Evolutionary conservation across 2,329 filamentous ascomycete species (phyloP), one percentile per base, ranked within the genome.

Genomic region (Sphaerulina vaccinii): DNA sequence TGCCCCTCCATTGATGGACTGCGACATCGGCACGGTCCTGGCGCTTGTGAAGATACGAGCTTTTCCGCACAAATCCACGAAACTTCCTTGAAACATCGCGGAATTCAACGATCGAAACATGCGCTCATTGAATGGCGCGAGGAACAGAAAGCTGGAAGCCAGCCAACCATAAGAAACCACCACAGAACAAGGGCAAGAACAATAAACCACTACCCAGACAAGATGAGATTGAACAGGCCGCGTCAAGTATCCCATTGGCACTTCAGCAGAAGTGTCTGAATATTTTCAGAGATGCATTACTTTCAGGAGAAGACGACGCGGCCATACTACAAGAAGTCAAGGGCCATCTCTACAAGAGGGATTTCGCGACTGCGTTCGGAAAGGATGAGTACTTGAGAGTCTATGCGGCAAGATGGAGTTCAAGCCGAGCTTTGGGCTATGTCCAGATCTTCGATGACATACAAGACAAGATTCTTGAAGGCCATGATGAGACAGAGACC

Each of bases 341-440:
- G 70, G 79, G 84, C 6, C 88, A 92, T 58, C 78, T 99, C 7
- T 97, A 86, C 68, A 84, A 87, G 52, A 83, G 93, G 24, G 88
- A 97, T 68, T 97, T 97, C 71, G 78, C 78, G 10, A 73, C 76
- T 13, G 92, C 92, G 0, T 99, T 97, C 72, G 84, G 83, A 0
- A 78, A 77, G 39, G 78, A 82, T 49, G 82, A 86, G 38, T 81
- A 86, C 62, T 78, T 96, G 15, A 82, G 87, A 55, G 88, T 87
- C 8, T 99, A 99, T 74, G 89, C 90, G 7, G 82, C 89, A 48
- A 77, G 93, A 62, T 99, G 92, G 91, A 96, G 90, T 70, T 88
- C 92, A 1, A 87, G 87, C 46, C 79, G 93, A 47, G 87, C 90
- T 0, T 73, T 97, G 46, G 89, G 86, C 57, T 97, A 97, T 71